A percentile compares a stretch with the other conserved stretches of the same genome.
Evolutionary conservation across 257 asterid genomes (phyloP).

Genomic region (Scutellaria barbata): DNA sequence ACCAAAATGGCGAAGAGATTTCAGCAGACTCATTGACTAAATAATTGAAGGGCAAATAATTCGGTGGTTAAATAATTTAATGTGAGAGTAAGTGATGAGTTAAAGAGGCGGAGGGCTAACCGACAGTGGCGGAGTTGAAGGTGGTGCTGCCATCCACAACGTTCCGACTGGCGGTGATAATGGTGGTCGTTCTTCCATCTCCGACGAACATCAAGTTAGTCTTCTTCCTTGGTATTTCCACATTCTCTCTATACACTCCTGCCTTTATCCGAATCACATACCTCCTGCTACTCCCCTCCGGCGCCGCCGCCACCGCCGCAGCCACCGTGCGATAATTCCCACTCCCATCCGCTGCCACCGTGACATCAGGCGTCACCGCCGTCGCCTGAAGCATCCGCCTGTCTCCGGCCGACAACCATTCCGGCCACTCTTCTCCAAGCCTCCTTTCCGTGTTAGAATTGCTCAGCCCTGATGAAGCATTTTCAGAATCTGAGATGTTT

Average conservation of each 20-base stretch:
- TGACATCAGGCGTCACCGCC: conserved; percentile 54
- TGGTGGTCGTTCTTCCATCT: conserved; percentile 57
- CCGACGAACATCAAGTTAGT: conserved; percentile 66
- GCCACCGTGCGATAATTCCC: conserved; percentile 52
- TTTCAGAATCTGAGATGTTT: conserved; percentile 49
- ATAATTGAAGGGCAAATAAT: too few relatives aligned
- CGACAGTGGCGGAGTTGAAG: conserved; percentile 68
- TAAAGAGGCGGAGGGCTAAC: conserved; percentile 37
- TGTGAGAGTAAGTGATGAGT: background rate
- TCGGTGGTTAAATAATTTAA: background rate
- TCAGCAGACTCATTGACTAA: too few relatives aligned
- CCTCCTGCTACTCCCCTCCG: conserved; percentile 49
- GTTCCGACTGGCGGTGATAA: conserved; percentile 55
- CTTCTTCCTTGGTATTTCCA: conserved; percentile 49
- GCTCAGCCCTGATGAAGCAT: background rate
- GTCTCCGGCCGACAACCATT: conserved; percentile 64
- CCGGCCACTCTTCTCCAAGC: conserved; percentile 60
- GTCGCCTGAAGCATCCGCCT: conserved; percentile 62
- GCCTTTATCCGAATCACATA: conserved; percentile 59
- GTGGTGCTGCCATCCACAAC: conserved; percentile 69
- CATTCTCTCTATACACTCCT: conserved; percentile 62
- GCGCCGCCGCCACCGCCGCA: conserved; percentile 65
- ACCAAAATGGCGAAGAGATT: too few relatives aligned
- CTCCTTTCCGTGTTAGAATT: conserved; percentile 28
- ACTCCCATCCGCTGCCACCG: conserved; percentile 72